Evolutionary conservation across 371 early-diverging fungal genomes (phyloP).

Genomic region (Mucor velutinosus): DNA sequence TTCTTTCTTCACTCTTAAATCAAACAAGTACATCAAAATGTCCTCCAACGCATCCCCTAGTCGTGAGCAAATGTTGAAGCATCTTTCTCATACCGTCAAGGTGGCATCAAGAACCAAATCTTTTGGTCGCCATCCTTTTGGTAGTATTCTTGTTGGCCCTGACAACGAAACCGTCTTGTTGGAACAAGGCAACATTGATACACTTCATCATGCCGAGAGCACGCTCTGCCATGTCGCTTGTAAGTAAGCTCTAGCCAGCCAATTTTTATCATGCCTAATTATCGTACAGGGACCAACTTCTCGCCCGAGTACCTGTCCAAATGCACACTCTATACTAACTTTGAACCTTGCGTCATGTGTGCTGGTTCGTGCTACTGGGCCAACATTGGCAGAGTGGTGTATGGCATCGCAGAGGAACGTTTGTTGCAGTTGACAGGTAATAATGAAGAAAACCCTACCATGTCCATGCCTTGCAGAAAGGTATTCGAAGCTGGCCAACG

Average conservation of each 20-base stretch:
- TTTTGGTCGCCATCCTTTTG: slow-evolving; percentile 36
- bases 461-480: slow-evolving; percentile 31
- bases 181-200: slow-evolving; percentile 33
- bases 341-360: slow-evolving; percentile 42
- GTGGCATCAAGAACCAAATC: slow-evolving; percentile 25
- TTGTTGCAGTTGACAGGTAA: slow-evolving; percentile 25
- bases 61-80: slow-evolving; percentile 18
- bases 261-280: neutral
- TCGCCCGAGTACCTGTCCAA: slow-evolving; percentile 20
- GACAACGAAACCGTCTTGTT: slow-evolving; percentile 25
- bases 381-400: slow-evolving; percentile 30
- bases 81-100: slow-evolving; percentile 21
- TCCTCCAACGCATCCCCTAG: neutral
- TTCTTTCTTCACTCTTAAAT: neutral
- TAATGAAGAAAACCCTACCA: slow-evolving; percentile 31
- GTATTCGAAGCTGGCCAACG: slow-evolving; percentile 32
- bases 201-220: slow-evolving; percentile 34
- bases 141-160: slow-evolving; percentile 29
- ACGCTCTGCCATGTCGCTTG: slow-evolving; percentile 31
- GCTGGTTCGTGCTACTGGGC: slow-evolving; percentile 35
- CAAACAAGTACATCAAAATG: neutral
- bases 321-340: slow-evolving; percentile 35
- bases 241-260: slow-evolving; percentile 2
- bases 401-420: slow-evolving; percentile 26
- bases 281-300: slow-evolving; percentile 26